Base-by-base conservation (phyloP, 257 asterid species). In the Nicotiana tabacum region DNA sequence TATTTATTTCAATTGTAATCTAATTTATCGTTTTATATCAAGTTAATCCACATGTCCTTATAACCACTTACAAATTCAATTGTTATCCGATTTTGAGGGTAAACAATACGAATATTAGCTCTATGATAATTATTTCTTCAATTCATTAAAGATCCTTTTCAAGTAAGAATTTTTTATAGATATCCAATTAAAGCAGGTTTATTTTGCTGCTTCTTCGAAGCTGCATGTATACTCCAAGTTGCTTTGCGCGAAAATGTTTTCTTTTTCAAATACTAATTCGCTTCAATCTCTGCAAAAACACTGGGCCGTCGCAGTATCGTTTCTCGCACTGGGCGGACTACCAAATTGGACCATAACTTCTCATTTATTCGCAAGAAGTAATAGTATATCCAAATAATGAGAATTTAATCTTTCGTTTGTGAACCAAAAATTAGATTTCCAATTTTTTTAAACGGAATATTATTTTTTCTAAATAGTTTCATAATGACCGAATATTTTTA, bases 301-400 rank as follows among this genome's bases (percentile, higher is more conserved):
- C 24, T 46, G 21, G 78, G 15, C 61, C 37, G 35, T 46, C 61
- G 2, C 1, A 32, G 24, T 30, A 32, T 66, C 13, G 15, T 66
- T 65, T 66, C 48, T 46, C 60, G 60, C 61, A 72, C 78, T 46
- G 60, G 39, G 61, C 21, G 37, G 78, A 72, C 39, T 46, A 72
- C 78, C 78, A 72, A 72, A 46, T 72, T 72, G 78, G 78, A 72
- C 78, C 58, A 3, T 46, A 72, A 46, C 37, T 72, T 43, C 18
- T 16, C 74, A 13, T 15, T 66, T 30, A 13, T 66, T 12, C 13
- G 0, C 13, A 4, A 11, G 4, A 6, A 8, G 13, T 64, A 12
- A 64, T 27, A 3, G 29, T 33, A 24, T 62, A 24, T 62, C 35
- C 17, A 27, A 0, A 62, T 62, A 64, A 10, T 27, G 17, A 24